Conservation (phyloP, 2,329 filamentous ascomycete species). For the Fusarium multiceps region DNA sequence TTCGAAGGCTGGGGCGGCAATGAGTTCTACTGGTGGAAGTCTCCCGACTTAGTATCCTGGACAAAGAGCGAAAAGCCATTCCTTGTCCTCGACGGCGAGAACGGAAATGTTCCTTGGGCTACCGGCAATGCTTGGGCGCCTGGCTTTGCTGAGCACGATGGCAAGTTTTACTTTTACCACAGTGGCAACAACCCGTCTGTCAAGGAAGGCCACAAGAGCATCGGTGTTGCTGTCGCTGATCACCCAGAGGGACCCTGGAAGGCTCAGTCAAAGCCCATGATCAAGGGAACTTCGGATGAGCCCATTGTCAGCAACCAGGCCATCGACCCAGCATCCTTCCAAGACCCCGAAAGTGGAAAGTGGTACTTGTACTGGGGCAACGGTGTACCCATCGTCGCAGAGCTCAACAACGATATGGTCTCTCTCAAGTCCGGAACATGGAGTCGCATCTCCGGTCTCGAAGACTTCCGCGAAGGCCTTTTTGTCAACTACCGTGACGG, state of each 20-base stretch:
- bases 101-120: constrained; percentile 71
- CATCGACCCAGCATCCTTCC: constrained; percentile 71
- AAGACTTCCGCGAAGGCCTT: constrained; percentile 54
- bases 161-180: constrained; percentile 75
- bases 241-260: constrained; percentile 70
- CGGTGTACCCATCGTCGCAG: constrained; percentile 54
- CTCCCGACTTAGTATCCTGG: constrained; percentile 57
- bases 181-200: constrained; percentile 62
- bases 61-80: constrained; percentile 55
- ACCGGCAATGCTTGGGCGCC: constrained; percentile 75
- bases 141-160: constrained; percentile 67
- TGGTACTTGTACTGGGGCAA: constrained; percentile 74
- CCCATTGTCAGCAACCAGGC: constrained; percentile 53
- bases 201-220: constrained; percentile 64
- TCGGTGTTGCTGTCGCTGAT: constrained; percentile 69
- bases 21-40: constrained; percentile 61
- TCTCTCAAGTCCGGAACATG: constrained; percentile 54
- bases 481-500: constrained; percentile 59
- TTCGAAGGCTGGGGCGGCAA: constrained; percentile 58
- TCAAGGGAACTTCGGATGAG: constrained; percentile 58
- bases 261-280: constrained; percentile 64
- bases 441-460: constrained; percentile 51
- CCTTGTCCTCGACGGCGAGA: constrained; percentile 57
- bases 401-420: constrained; percentile 59
- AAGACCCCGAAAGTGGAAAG: constrained; percentile 66